A percentile compares a stretch with the other conserved stretches of the same genome.
phyloP scores from a whole-genome alignment of 352 stramenopile species.

The Pythium myriotylum region DNA sequence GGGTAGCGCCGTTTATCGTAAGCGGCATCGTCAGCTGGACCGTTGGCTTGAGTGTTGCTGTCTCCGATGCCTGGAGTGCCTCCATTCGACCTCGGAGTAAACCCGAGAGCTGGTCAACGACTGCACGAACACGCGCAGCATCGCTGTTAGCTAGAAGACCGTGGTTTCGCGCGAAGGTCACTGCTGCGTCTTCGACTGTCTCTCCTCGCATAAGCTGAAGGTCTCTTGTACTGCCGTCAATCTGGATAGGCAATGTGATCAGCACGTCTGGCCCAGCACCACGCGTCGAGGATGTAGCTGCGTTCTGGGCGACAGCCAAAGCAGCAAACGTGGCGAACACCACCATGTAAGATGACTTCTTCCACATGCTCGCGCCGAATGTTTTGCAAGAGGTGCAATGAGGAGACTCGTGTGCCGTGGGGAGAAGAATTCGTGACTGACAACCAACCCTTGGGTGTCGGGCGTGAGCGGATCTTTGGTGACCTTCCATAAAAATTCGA shows the following conservation, averaged over 20 bases:
- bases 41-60: constrained; percentile 17
- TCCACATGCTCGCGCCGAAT: too few relatives aligned
- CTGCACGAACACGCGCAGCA: constrained; percentile 46
- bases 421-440: constrained; percentile 23
- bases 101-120: constrained; percentile 68
- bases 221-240: constrained; percentile 63
- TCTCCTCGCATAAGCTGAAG: constrained; percentile 72
- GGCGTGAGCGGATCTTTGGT: constrained; percentile 21
- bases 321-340: constrained; percentile 19
- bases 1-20: constrained; percentile 49
- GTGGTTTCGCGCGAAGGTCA: constrained; percentile 64
- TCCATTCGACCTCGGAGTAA: constrained; percentile 66
- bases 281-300: constrained; percentile 14
- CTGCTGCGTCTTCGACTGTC: constrained; percentile 61
- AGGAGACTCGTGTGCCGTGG: constrained; percentile 9
- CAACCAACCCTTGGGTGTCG: background rate
- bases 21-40: constrained; percentile 69
- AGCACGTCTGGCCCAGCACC: constrained; percentile 45
- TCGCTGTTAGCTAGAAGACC: constrained; percentile 56
- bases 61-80: constrained; percentile 37
- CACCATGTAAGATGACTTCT: constrained; percentile 20
- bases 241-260: constrained; percentile 62
- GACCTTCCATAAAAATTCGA: constrained; percentile 28
- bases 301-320: constrained; percentile 29
- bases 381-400: too few relatives aligned